Conservation (phyloP, 1,139 yeast species). For the Pichia sp. region DNA sequence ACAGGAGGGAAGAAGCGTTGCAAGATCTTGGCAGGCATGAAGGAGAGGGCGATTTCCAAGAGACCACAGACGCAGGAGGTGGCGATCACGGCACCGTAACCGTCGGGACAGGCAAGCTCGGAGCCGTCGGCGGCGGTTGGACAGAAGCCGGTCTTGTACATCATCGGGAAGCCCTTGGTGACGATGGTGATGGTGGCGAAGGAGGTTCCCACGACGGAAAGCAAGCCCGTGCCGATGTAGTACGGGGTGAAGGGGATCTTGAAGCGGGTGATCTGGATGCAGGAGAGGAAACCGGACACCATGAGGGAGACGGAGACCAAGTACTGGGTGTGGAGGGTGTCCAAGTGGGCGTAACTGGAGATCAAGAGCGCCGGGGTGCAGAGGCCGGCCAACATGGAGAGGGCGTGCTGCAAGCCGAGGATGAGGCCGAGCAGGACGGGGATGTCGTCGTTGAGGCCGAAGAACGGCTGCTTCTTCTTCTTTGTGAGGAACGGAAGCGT, state of each 20-base stretch:
- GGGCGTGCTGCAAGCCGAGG: slow-evolving; percentile 80
- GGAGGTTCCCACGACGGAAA: slow-evolving; percentile 86
- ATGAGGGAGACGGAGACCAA: slow-evolving; percentile 75
- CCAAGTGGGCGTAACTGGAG: slow-evolving; percentile 56
- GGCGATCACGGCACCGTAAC: slow-evolving; percentile 81
- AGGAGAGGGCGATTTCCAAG: slow-evolving; percentile 65
- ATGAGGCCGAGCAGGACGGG: slow-evolving; percentile 71
- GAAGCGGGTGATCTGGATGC: slow-evolving; percentile 76
- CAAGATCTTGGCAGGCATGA: slow-evolving; percentile 66
- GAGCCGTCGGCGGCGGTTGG: slow-evolving; percentile 57
- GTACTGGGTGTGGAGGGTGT: slow-evolving; percentile 51
- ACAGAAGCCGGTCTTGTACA: slow-evolving; percentile 73
- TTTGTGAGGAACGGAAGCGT: slow-evolving; percentile 60
- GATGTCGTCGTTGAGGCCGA: slow-evolving; percentile 72
- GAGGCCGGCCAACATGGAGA: slow-evolving; percentile 89
- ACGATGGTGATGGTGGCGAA: slow-evolving; percentile 85
- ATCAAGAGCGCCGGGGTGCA: slow-evolving; percentile 81
- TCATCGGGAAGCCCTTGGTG: slow-evolving; percentile 66
- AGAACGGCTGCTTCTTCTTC: slow-evolving; percentile 66
- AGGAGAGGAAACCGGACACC: slow-evolving; percentile 67
- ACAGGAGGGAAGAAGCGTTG: slow-evolving; percentile 79
- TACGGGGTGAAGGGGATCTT: slow-evolving; percentile 68
- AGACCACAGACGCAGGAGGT: slow-evolving; percentile 76
- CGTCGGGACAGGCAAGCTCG: slow-evolving; percentile 77
- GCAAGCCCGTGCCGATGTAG: slow-evolving; percentile 78